Base-by-base conservation (phyloP, 1,284 basidiomycete genomes). In the Tausonia pullulans region DNA sequence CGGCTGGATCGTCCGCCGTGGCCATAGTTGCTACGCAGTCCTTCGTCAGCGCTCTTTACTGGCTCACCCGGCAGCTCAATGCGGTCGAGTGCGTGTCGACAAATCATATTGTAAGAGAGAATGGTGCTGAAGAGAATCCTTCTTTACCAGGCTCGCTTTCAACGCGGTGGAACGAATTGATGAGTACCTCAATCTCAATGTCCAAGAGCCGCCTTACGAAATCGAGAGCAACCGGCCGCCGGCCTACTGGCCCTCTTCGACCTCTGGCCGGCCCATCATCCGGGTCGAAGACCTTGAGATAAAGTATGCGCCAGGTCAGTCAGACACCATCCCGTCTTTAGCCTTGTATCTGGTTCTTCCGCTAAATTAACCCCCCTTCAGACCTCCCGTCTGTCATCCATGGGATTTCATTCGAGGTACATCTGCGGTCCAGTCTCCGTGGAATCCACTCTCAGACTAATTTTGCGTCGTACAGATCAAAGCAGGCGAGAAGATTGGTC, bases 161-260 rank as follows among this genome's bases (percentile, higher is more conserved):
- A 88, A 88, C 75, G 83, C 84, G 8, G 87, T 95, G 3, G 93
- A 96, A 75, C 85, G 92, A 64, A 81, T 94, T 6, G 83, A 88
- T 4, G 92, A 95, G 77, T 95, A 94, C 72, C 82, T 94, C 39
- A 82, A 87, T 62, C 79, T 94, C 27, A 27, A 27, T 14, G 87
- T 89, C 0, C 87, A 89, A 71, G 92, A 94, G 72, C 84, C 90
- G 3, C 84, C 90, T 1, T 79, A 84, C 0, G 71, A 86, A 63
- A 85, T 90, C 59, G 83, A 86, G 63, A 80, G 80, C 0, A 80
- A 79, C 58, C 81, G 85, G 3, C 84, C 84, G 1, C 88, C 89
- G 0, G 88, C 90, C 0, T 89, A 89, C 71, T 93, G 90, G 90
- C 90, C 90, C 0, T 88, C 88, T 0, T 14, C 59, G 1, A n/a